Conservation (phyloP, 352 stramenopile genomes). For the Phytophthora rubi region DNA sequence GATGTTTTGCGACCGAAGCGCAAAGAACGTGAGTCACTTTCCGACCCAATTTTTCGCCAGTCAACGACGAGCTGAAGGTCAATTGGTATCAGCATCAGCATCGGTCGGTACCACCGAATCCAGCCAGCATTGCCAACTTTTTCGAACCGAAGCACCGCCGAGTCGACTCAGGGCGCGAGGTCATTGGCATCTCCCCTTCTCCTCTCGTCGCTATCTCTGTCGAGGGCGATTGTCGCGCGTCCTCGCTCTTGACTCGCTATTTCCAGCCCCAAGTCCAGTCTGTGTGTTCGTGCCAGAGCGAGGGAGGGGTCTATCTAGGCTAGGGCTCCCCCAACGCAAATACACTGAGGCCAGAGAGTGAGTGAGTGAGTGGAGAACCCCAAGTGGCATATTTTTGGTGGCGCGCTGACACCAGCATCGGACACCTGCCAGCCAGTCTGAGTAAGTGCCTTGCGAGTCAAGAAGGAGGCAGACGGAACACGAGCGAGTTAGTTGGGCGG, state of each 20-base stretch:
- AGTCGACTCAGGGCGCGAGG: not conserved
- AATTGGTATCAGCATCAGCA: not conserved
- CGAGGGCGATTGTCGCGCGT: constrained; percentile 2
- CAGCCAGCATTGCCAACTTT: constrained; percentile 5
- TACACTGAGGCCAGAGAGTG: not conserved
- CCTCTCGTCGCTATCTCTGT: constrained; percentile 13
- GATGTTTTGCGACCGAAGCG: constrained; percentile 13
- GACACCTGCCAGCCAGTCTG: constrained; percentile 1
- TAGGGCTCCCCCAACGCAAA: not conserved
- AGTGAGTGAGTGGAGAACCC: not conserved
- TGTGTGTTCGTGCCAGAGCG: constrained; percentile 3
- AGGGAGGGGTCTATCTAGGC: not conserved
- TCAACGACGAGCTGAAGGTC: not conserved
- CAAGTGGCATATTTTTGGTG: constrained; percentile 16
- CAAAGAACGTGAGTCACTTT: constrained; percentile 9
- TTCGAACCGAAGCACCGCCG: constrained; percentile 17
- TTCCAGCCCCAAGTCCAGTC: constrained; percentile 7
- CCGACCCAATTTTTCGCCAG: constrained; percentile 7
- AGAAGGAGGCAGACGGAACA: constrained; percentile 3
- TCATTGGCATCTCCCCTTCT: not conserved
- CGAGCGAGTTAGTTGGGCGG: not conserved
- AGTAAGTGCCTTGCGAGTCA: constrained; percentile 6
- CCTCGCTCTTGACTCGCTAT: constrained; percentile 20
- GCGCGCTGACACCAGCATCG: not conserved
- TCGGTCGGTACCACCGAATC: too few species aligned